Evolutionary conservation across 306 rosid genomes (phyloP), one percentile per base, ranked within the genome.

Genomic region (Cucurbita argyrosperma): DNA sequence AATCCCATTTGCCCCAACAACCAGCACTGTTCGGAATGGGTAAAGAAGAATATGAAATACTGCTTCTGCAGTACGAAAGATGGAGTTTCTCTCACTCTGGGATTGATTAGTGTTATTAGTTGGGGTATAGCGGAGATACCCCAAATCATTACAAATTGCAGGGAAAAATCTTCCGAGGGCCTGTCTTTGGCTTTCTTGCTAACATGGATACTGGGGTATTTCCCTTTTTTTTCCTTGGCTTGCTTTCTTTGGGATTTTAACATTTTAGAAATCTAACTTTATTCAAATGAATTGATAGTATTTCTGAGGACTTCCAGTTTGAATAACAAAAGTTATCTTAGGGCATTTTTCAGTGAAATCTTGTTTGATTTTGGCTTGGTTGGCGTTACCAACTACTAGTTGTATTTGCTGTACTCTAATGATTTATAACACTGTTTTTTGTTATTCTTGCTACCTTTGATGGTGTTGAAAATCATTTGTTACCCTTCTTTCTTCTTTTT

Each of bases 121-220:
- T 92, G 98, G 98, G 80, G 84, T 76, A 86, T 83, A 43, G 98
- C 96, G 74, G 98, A 92, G 88, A 79, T 92, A 39, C 98, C 98
- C 65, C 98, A 90, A 74, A 73, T 92, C 64, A 68, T 88, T 80
- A 90, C 96, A 10, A 90, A 90, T 82, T 87, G 79, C 78, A 75
- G 12, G 74, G 61, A 84, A n/a, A 88, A 90, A 74, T 92, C 96
- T 5, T 42, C 90, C 1, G 85, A 90, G n/a, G 92, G 96, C 49
- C 87, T 92, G 60, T 88, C 98, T 54, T 7, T 78, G 39, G 74
- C 83, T 80, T 92, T 92, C 91, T 90, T 92, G 88, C 19, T 79
- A 62, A 85, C 96, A 76, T 92, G 98, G 98, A 58, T 90, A 5
- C 5, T 92, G 26, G 96, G 96, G 98, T 92, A 84, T 9, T 51